phyloP scores from a whole-genome alignment of 2,329 filamentous ascomycete species.

The Ceratocystis ficicola region DNA sequence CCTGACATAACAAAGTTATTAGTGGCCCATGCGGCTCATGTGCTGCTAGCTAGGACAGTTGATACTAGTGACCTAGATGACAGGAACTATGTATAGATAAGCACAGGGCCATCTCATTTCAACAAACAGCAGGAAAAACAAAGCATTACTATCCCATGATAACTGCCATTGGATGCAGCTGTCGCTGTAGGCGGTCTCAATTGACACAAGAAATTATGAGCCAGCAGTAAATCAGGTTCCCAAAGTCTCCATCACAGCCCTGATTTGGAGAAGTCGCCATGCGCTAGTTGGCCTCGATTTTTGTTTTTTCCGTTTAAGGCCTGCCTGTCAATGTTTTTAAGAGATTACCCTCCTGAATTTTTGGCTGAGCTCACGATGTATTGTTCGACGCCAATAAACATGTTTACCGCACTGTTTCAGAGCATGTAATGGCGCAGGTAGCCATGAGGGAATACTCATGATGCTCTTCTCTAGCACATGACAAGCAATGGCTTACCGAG shows the following conservation, averaged over 20 bases:
- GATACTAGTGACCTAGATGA: neutral
- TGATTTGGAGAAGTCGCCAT: neutral
- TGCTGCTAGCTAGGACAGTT: neutral
- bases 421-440: too few species aligned
- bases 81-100: neutral
- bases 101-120: conserved; percentile 1
- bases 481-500: too few species aligned
- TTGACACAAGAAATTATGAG: neutral
- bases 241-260: neutral
- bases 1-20: neutral
- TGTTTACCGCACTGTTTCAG: too few species aligned
- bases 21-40: neutral
- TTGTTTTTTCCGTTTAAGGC: neutral
- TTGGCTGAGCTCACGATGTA: too few species aligned
- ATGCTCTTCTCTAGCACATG: too few species aligned
- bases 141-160: neutral
- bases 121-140: neutral
- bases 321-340: neutral
- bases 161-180: neutral
- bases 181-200: neutral
- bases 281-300: neutral
- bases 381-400: too few species aligned
- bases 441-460: too few species aligned
- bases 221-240: neutral
- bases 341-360: too few species aligned